Evolutionary conservation across 108 stramenopile genomes (phyloP).

Genomic region (Parmales sp.): DNA sequence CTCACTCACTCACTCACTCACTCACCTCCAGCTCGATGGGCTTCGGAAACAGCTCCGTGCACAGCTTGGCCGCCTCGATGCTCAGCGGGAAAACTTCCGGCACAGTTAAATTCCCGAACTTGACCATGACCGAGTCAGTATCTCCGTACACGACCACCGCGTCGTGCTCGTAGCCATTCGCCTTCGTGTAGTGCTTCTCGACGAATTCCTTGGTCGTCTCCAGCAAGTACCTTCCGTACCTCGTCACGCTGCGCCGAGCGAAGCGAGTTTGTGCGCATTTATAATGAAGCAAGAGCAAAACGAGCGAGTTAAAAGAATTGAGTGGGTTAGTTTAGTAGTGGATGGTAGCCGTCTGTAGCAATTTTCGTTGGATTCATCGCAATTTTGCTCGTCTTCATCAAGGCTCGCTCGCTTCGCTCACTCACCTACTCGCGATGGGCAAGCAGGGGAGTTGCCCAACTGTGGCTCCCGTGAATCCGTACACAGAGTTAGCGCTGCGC

Average conservation of each 20-base stretch:
- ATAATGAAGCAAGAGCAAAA: no score
- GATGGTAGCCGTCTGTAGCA: no score
- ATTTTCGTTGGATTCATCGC: no score
- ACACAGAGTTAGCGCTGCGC: conserved; percentile 99
- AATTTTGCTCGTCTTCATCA: no score
- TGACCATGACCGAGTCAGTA: conserved; percentile 98
- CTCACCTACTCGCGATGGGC: conserved; percentile 94
- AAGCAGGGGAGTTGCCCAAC: conserved; percentile 97
- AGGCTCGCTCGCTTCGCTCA: no score
- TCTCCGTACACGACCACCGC: conserved; percentile 97
- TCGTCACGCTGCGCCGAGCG: conserved; percentile 88
- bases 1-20: no score
- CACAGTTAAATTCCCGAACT: conserved; percentile 87
- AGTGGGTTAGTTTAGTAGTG: no score
- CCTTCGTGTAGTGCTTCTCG: conserved; percentile 81
- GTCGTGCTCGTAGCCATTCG: conserved; percentile 84
- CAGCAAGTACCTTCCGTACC: conserved; percentile 86
- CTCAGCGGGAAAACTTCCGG: conserved; percentile 88
- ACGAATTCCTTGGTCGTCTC: conserved; percentile 87
- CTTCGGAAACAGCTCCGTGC: conserved; percentile 83
- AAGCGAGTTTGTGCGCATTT: no score
- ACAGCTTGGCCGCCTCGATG: conserved; percentile 84
- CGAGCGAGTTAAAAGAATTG: no score
- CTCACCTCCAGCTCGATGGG: conserved; percentile 64
- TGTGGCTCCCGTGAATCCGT: conserved; percentile 97